Evolutionary conservation across 495 filamentous ascomycete species (phyloP), one percentile per base, ranked within the genome.

Genomic region (Penicillium paradoxum): DNA sequence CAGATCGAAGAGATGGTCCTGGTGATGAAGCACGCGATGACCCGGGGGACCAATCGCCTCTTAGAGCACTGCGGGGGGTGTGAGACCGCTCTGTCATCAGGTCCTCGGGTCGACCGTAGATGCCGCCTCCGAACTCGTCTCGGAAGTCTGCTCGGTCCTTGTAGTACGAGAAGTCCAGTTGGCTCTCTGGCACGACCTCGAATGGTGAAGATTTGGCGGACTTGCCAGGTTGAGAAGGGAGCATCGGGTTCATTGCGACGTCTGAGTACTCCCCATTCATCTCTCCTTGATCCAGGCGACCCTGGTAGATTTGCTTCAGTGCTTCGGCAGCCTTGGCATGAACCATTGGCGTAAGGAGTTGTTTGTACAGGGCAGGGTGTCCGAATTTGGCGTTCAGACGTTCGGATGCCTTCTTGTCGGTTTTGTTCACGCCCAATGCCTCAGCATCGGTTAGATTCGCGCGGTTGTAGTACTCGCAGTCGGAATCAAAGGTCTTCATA

Each of bases 261-360:
- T 88, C 86, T 11, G 84, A 89, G 67, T 87, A 89, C 18, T 83
- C 79, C 57, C 83, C 84, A 38, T 76, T 69, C 29, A 73, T 68
- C 42, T 87, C 87, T 53, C 76, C 78, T 40, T 79, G 63, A 37
- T 78, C 77, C n/a, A 95, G 73, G 7, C 90, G 83, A 13, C 91
- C 93, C 11, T 81, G 80, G 58, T 96, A 96, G 55, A 97, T 76
- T 38, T 85, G 79, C 32, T 83, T 84, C 30, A 98, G 79, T 32
- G 89, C 78, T 45, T 90, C 88, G 53, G 90, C 85, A 15, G 90
- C 89, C 65, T 86, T 92, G 36, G 88, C 89, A 56, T 93, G 87
- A 10, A 98, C 92, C 93, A 98, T 98, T 0, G 93, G 93, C 0
- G 89, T 95, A 57, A 92, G 88, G 43, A 98, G 80, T 7, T 86